Base-by-base conservation (phyloP, 1,284 basidiomycete species). In the Entoloma clypeatum region DNA sequence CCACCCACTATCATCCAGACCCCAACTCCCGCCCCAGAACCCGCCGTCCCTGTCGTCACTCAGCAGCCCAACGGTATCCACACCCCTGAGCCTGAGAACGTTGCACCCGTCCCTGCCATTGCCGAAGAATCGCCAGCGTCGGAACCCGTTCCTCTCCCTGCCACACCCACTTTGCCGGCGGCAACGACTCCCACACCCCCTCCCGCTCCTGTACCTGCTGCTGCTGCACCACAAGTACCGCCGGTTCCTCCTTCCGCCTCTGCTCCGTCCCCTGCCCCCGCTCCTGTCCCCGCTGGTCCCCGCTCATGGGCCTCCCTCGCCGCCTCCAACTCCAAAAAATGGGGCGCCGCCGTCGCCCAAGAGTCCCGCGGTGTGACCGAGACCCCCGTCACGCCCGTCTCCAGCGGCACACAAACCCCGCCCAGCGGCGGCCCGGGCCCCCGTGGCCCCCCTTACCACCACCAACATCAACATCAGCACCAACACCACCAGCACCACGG, bases 221-320 rank as follows among this genome's bases (percentile, higher is more conserved):
- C 78, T 19, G 53, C 57, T 40, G 50, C 54, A 5, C 41, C 58
- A 18, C 47, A 53, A 6, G 56, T 61, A 13, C 44, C 60, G 10
- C 56, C 65, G 23, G 52, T 62, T 10, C 42, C 55, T 8, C 47
- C 54, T 16, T 34, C 50, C 3, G 54, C 61, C 9, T 38, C 57
- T 34, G 57, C 67, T 17, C 58, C 59, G 26, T 57, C 65, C 10
- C 59, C 71, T 28, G 51, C 66, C 14, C 50, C 72, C 16, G 52
- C 65, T 50, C 44, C 57, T 10, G 62, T 66, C 7, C 65, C 72
- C 1, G 55, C 74, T 16, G 75, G 71, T 14, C 80, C 86, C 2
- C 60, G 90, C 62, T 87, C 86, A 0, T 96, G 92, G 93, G 93
- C 93, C 0, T 86, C 85, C 46, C 79, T 95, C 36, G 93, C 92